Evolutionary conservation across 345 rosid species (phyloP).

Genomic region (Aethionema arabicum): DNA sequence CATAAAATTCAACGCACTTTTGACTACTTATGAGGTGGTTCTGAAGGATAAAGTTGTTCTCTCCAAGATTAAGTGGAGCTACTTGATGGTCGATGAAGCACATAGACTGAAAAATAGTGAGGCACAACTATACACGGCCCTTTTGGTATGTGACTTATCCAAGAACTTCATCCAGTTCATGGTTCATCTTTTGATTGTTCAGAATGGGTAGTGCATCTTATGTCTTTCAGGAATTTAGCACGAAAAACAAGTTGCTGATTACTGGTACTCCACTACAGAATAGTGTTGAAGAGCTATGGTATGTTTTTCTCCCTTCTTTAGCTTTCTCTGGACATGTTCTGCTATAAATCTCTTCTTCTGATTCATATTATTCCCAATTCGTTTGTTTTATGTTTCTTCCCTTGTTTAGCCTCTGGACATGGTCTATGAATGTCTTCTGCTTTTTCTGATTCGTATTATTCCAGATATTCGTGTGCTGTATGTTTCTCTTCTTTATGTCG

Average conservation of each 20-base stretch:
- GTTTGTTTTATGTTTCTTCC: slow-evolving; percentile 9
- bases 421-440: not conserved
- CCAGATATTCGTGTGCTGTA: not conserved
- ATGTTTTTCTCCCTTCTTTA: slow-evolving; percentile 30
- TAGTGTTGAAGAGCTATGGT: slow-evolving; percentile 99
- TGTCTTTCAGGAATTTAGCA: slow-evolving; percentile 80
- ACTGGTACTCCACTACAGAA: slow-evolving; percentile 99
- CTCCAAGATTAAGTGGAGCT: slow-evolving; percentile 95
- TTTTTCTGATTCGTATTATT: slow-evolving; percentile 2
- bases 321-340: slow-evolving; percentile 14
- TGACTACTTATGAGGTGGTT: slow-evolving; percentile 98
- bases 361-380: slow-evolving; percentile 10
- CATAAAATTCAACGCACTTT: slow-evolving; percentile 77
- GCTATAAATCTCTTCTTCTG: not conserved
- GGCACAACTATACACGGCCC: slow-evolving; percentile 95
- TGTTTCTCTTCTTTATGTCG: slow-evolving; percentile 3
- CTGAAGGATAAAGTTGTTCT: slow-evolving; percentile 92
- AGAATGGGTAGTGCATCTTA: slow-evolving; percentile 15
- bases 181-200: slow-evolving; percentile 26
- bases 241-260: slow-evolving; percentile 94
- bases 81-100: slow-evolving; percentile 99
- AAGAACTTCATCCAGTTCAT: slow-evolving; percentile 15
- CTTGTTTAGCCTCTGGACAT: slow-evolving; percentile 13
- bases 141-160: slow-evolving; percentile 52
- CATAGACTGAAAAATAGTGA: slow-evolving; percentile 97